Conservation (phyloP, 306 rosid species). For the Cucumis melo region DNA sequence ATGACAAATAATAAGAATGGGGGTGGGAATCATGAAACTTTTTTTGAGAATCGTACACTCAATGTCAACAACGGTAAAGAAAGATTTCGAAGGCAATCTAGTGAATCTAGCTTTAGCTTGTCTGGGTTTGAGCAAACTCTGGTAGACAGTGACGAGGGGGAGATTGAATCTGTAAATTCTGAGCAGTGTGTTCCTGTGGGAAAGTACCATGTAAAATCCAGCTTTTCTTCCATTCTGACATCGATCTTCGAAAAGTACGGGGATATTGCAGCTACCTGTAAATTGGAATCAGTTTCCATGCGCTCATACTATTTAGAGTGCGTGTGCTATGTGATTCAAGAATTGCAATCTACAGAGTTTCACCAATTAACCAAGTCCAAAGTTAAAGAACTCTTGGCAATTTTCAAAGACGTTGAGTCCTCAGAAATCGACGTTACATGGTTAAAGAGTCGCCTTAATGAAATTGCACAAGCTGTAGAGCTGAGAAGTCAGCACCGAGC, state of each 20-base stretch:
- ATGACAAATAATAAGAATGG: conserved; percentile 7
- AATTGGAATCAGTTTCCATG: conserved; percentile 57
- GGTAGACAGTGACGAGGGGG: conserved; percentile 51
- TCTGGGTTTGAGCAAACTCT: conserved; percentile 17
- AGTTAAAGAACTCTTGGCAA: conserved; percentile 48
- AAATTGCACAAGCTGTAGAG: conserved; percentile 36
- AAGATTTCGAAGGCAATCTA: conserved; percentile 11
- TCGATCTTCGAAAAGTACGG: conserved; percentile 55
- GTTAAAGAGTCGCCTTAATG: conserved; percentile 37
- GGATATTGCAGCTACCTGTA: conserved; percentile 61
- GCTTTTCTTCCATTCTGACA: conserved; percentile 43
- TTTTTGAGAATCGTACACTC: conserved; percentile 18
- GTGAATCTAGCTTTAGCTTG: conserved; percentile 36
- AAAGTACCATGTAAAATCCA: conserved; percentile 49
- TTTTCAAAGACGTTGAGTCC: conserved; percentile 79
- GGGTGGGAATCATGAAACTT: conserved; percentile 4
- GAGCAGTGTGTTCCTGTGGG: conserved; percentile 56
- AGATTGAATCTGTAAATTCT: conserved; percentile 28
- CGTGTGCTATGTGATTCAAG: conserved; percentile 69
- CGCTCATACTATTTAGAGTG: conserved; percentile 74
- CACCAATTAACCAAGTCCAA: conserved; percentile 39
- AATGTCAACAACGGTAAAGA: conserved; percentile 15
- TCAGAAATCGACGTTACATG: conserved; percentile 49
- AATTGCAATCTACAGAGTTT: conserved; percentile 32
- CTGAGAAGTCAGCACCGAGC: conserved; percentile 27